Percentiles rank a stretch among this genome's conserved stretches.
phyloP scores from a whole-genome alignment of 2,329 filamentous ascomycete species.

The Rosellinia necatrix region DNA sequence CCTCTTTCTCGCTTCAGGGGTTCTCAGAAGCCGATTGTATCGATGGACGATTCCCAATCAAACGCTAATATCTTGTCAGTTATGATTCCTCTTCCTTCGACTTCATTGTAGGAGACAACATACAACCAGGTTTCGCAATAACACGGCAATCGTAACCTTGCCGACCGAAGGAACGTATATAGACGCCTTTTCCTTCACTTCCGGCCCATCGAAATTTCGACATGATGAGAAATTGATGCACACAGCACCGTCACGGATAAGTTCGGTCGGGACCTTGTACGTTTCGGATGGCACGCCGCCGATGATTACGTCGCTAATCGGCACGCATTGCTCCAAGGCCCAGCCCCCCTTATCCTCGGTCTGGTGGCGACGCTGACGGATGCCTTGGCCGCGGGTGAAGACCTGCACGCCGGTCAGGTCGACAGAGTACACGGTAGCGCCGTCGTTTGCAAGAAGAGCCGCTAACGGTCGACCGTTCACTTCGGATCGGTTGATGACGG shows the following conservation, averaged over 20 bases:
- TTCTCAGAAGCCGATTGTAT: slow-evolving; percentile 40
- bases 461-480: slow-evolving; percentile 93
- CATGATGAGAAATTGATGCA: slow-evolving; percentile 98
- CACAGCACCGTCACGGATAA: slow-evolving; percentile 88
- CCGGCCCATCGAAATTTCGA: slow-evolving; percentile 85
- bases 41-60: slow-evolving; percentile 55
- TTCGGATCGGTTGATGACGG: slow-evolving; percentile 94
- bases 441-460: slow-evolving; percentile 92
- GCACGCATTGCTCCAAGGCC: slow-evolving; percentile 78
- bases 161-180: slow-evolving; percentile 97
- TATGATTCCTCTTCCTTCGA: neutral
- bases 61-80: slow-evolving; percentile 47
- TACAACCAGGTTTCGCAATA: slow-evolving; percentile 87
- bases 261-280: slow-evolving; percentile 85
- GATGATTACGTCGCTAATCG: slow-evolving; percentile 92
- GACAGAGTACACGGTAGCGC: slow-evolving; percentile 92
- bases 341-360: slow-evolving; percentile 82
- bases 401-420: slow-evolving; percentile 90
- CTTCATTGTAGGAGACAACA: slow-evolving; percentile 43
- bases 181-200: slow-evolving; percentile 91
- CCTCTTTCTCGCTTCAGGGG: slow-evolving; percentile 40
- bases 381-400: slow-evolving; percentile 86
- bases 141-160: slow-evolving; percentile 93
- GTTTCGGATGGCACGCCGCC: slow-evolving; percentile 85
- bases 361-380: slow-evolving; percentile 84